Evolutionary conservation across 2,329 filamentous ascomycete genomes (phyloP).

Genomic region (Botrytis porri): DNA sequence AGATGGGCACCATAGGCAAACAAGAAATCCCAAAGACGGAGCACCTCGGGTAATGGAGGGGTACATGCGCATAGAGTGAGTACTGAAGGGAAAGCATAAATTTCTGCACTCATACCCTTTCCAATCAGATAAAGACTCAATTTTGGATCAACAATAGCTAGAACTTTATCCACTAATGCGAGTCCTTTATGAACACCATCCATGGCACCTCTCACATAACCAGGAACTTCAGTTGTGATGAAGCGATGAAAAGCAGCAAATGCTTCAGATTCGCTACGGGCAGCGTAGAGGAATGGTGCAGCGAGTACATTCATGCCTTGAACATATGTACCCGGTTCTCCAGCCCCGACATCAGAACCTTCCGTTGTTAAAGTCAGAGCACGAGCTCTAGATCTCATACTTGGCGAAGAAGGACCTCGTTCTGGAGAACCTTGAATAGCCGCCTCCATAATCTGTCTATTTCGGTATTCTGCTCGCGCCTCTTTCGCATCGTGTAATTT

Average conservation of each 20-base stretch:
- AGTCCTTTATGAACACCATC: conserved; percentile 93
- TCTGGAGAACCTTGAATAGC: conserved; percentile 36
- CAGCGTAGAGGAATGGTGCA: conserved; percentile 91
- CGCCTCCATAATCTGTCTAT: conserved; percentile 25
- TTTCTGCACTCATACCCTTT: conserved; percentile 85
- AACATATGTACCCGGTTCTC: conserved; percentile 82
- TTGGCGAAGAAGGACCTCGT: conserved; percentile 29
- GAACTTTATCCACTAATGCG: conserved; percentile 84
- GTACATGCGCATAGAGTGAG: conserved; percentile 94
- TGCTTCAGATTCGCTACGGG: conserved; percentile 90
- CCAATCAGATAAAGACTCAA: conserved; percentile 78
- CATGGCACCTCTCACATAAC: conserved; percentile 94
- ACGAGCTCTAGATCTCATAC: conserved; percentile 46
- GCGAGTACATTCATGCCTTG: conserved; percentile 99
- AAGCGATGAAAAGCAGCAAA: conserved; percentile 88
- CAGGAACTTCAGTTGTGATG: conserved; percentile 83
- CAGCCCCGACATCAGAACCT: conserved; percentile 57
- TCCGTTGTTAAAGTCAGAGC: conserved; percentile 61
- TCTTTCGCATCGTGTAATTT: conserved; percentile 76
- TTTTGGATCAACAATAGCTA: conserved; percentile 88
- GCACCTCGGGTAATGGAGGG: conserved; percentile 86
- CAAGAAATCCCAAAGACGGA: conserved; percentile 93
- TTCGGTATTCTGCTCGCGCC: conserved; percentile 28
- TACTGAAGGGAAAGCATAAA: conserved; percentile 95
- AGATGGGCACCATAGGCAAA: conserved; percentile 94